These are phyloP conservation scores for Magnusiomyces tetraspermus DNA, from an alignment of 1,139 yeast genomes.

Conservation along the genomic window DNA sequence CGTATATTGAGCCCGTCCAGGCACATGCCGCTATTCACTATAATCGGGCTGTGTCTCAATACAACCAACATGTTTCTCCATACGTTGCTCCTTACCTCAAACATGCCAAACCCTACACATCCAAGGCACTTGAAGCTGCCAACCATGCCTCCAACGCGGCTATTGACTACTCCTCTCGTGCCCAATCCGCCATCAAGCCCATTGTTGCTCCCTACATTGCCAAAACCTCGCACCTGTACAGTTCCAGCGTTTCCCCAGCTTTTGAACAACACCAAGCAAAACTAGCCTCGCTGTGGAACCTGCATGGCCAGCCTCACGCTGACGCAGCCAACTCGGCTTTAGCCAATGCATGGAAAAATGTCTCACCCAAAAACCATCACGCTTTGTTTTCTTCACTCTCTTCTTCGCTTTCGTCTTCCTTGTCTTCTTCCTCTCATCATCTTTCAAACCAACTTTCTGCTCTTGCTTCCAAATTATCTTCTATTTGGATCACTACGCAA, in stretches of 20 bases:
- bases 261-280: neutral
- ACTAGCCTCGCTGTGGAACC: neutral
- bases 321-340: neutral
- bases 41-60: too few species aligned
- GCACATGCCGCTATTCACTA: neutral
- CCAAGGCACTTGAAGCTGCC: conserved; percentile 11
- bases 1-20: conserved; percentile 13
- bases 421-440: too few species aligned
- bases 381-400: too few species aligned
- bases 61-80: neutral
- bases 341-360: neutral
- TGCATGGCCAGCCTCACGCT: neutral
- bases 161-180: neutral
- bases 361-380: neutral
- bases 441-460: too few species aligned
- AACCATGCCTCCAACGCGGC: neutral
- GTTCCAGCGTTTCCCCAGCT: neutral
- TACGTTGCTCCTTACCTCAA: conserved; percentile 20
- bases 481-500: neutral
- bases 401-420: too few species aligned
- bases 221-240: neutral
- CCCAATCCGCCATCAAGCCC: neutral
- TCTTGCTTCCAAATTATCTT: neutral
- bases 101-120: conserved; percentile 18
- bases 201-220: neutral